phyloP scores from a whole-genome alignment of 179 eudicot genomes.

The Beta lomatogona region DNA sequence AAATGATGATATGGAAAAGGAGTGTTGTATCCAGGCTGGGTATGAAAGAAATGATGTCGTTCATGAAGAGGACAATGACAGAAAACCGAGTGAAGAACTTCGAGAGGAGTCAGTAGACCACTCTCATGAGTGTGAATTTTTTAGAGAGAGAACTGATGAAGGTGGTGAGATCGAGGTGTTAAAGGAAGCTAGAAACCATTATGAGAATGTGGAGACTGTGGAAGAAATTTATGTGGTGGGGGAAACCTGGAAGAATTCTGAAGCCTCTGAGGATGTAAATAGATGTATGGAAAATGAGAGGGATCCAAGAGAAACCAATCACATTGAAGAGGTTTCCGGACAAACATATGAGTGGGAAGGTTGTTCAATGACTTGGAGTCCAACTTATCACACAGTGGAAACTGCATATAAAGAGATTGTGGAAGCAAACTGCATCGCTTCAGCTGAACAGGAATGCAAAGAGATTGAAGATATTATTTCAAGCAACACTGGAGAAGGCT shows the following conservation, averaged over 20 bases:
- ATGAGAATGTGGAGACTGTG: constrained; percentile 13
- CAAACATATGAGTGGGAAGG: constrained; percentile 24
- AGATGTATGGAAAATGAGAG: constrained; percentile 24
- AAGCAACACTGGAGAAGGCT: constrained; percentile 36
- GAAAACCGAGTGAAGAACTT: constrained; percentile 24
- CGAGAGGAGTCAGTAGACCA: constrained; percentile 24
- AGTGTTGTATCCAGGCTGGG: background rate
- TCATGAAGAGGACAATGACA: constrained; percentile 8
- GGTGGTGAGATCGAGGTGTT: constrained; percentile 25
- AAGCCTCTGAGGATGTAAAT: constrained; percentile 21
- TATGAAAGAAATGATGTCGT: background rate
- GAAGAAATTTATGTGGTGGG: constrained; percentile 24
- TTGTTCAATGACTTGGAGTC: background rate
- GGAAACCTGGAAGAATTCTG: constrained; percentile 16
- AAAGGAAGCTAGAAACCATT: constrained; percentile 27
- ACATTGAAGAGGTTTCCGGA: constrained; percentile 24
- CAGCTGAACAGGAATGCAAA: constrained; percentile 29
- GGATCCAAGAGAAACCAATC: constrained; percentile 9
- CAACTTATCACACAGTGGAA: constrained; percentile 21
- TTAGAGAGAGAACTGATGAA: constrained; percentile 19
- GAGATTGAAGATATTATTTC: constrained; percentile 29
- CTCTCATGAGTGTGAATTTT: constrained; percentile 30
- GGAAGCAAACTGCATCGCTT: constrained; percentile 11
- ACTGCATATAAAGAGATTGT: constrained; percentile 17
- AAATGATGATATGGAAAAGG: too few species aligned